Conservation (phyloP, 1,284 basidiomycete genomes). For the Phylloporus gajari region DNA sequence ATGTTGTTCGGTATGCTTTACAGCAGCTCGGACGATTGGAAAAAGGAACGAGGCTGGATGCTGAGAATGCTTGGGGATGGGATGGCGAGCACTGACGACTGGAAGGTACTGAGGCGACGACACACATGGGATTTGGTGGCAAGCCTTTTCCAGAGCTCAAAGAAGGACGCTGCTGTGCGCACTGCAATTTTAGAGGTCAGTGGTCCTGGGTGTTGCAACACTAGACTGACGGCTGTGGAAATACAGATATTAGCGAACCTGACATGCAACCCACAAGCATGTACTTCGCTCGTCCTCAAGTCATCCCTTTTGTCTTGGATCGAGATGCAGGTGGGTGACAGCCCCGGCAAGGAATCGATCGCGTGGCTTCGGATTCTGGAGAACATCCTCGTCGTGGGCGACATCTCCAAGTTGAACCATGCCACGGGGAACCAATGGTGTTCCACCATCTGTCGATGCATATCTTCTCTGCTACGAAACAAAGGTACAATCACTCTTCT, state of each 20-base stretch:
- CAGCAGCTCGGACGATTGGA: slow-evolving; percentile 77
- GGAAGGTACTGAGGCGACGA: slow-evolving; percentile 81
- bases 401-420: slow-evolving; percentile 55
- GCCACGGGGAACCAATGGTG: slow-evolving; percentile 69
- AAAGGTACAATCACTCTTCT: slow-evolving; percentile 24
- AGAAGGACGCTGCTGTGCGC: slow-evolving; percentile 64
- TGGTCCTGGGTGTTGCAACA: not conserved
- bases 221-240: not conserved
- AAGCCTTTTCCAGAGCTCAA: slow-evolving; percentile 78
- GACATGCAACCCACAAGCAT: slow-evolving; percentile 72
- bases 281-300: slow-evolving; percentile 73
- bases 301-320: slow-evolving; percentile 82
- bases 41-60: slow-evolving; percentile 89
- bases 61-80: slow-evolving; percentile 78
- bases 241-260: slow-evolving; percentile 75
- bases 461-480: slow-evolving; percentile 53
- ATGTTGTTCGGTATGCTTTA: slow-evolving; percentile 84
- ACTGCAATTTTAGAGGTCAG: slow-evolving; percentile 73
- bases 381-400: slow-evolving; percentile 62
- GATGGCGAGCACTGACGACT: slow-evolving; percentile 78
- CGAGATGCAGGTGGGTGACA: slow-evolving; percentile 68
- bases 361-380: slow-evolving; percentile 78
- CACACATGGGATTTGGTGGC: slow-evolving; percentile 90
- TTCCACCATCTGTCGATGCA: slow-evolving; percentile 60
- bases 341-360: slow-evolving; percentile 51